These are phyloP conservation scores for Pharus latifolius DNA, from an alignment of 176 grass and related monocot genomes.

Conservation along the genomic window DNA sequence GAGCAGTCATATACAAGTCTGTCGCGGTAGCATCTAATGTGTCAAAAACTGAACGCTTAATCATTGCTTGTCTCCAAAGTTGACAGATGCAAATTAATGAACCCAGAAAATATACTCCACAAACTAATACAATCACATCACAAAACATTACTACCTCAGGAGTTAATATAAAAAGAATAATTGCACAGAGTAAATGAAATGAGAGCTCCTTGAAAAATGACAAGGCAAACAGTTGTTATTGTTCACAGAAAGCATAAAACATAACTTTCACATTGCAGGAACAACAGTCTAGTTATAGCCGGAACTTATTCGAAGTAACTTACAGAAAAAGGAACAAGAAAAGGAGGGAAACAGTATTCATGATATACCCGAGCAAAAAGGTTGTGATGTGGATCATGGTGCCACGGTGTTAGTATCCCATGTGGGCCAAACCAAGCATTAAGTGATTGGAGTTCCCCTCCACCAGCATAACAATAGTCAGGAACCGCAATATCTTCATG, in stretches of 20 bases:
- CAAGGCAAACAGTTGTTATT: background rate
- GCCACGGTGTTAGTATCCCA: constrained; percentile 77
- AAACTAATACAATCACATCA: background rate
- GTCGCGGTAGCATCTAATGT: background rate
- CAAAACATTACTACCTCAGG: background rate
- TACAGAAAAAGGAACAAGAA: background rate
- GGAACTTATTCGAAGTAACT: too few species aligned
- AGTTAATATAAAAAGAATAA: background rate
- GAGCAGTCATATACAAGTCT: background rate
- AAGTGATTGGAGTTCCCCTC: constrained; percentile 70
- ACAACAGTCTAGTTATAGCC: background rate
- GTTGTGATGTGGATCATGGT: constrained; percentile 91
- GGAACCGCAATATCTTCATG: constrained; percentile 85
- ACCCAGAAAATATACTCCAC: background rate
- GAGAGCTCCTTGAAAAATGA: background rate
- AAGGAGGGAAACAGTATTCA: background rate
- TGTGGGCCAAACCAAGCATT: constrained; percentile 97
- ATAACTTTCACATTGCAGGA: background rate
- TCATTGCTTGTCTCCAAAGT: background rate
- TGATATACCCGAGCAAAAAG: constrained; percentile 78
- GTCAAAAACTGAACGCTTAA: background rate
- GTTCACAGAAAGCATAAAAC: background rate
- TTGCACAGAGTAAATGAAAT: background rate
- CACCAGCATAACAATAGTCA: constrained; percentile 87
- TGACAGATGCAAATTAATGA: too few species aligned